Evolutionary conservation across 495 filamentous ascomycete species (phyloP), one percentile per base, ranked within the genome.

Genomic region (Penicillium robsamsonii): DNA sequence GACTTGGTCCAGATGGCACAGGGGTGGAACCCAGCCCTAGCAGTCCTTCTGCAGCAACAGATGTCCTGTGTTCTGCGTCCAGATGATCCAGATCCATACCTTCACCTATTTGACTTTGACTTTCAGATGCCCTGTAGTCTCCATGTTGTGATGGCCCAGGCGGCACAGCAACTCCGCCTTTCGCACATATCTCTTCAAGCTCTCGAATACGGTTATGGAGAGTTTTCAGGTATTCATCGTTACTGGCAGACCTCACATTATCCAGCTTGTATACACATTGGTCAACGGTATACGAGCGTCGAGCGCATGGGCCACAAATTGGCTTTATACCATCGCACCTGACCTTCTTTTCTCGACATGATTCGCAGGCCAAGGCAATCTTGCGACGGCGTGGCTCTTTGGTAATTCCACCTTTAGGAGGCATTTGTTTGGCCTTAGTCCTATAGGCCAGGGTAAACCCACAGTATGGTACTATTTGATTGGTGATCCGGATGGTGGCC

Each of bases 291-390:
- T 73, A 64, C 8, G 67, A 66, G 9, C 75, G 70, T 4, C 70
- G 65, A 43, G 55, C 55, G 33, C 76, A 79, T 7, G 72, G 69
- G 17, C 69, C 74, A 64, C 76, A 78, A 37, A 78, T 70, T 27
- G 76, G 75, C 55, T 75, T 79, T 9, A 27, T 60, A 8, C 75
- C 75, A 53, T 78, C 75, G 46, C 76, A 79, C 1, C 72, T 66
- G 3, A 67, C 61, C 56, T 79, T 75, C n/a, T 70, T 68, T 31
- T 71, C 68, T 13, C 74, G 63, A 37, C 76, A 79, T 9, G 73
- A 59, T 40, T 77, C 75, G 63, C 76, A 79, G 13, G 59, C 69
- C 41, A 66, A 30, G 3, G 69, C 57, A 22, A 68, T 50, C 40
- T 71, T 71, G 29, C 69, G 64, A 20, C 69, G 66, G 11, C 55